Evolutionary conservation across 2,329 filamentous ascomycete genomes (phyloP).

Genomic region (Emericellopsis cladophorae): DNA sequence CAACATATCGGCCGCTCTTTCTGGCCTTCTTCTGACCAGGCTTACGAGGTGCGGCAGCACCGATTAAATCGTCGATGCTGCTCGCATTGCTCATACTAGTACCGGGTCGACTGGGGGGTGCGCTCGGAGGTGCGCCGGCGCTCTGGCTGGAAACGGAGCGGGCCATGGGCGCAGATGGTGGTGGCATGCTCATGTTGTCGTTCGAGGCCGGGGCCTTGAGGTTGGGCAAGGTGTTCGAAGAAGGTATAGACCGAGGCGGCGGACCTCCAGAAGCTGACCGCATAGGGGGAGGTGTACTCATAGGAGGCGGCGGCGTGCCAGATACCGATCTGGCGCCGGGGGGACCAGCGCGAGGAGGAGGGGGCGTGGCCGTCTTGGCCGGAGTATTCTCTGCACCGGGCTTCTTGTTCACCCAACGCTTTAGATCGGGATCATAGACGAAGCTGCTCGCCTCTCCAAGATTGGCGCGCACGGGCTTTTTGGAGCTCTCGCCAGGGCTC

Average conservation of each 20-base stretch:
- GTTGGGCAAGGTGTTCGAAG: constrained; percentile 15
- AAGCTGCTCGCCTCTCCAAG: constrained; percentile 89
- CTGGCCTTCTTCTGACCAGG: constrained; percentile 54
- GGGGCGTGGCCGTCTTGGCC: constrained; percentile 56
- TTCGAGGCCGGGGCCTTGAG: constrained; percentile 18
- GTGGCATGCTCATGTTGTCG: constrained; percentile 22
- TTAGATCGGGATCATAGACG: constrained; percentile 88
- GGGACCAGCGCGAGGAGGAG: constrained; percentile 53
- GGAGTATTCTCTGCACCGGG: constrained; percentile 50
- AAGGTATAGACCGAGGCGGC: constrained; percentile 15
- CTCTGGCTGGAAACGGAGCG: constrained; percentile 36
- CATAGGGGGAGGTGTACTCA: constrained; percentile 18
- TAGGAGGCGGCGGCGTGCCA: constrained; percentile 35
- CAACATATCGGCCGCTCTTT: constrained; percentile 82
- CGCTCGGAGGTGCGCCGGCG: constrained; percentile 23
- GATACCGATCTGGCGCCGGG: constrained; percentile 33
- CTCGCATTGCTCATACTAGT: constrained; percentile 86
- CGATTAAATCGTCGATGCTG: constrained; percentile 86
- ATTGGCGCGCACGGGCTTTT: constrained; percentile 77
- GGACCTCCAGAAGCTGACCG: constrained; percentile 8
- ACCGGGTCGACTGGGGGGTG: constrained; percentile 55
- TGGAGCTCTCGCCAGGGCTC: constrained; percentile 22
- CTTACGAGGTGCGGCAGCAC: constrained; percentile 59
- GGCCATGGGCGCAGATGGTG: constrained; percentile 18
- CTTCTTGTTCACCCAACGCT: constrained; percentile 98